These are phyloP conservation scores for Cornus controversa DNA, from an alignment of 148 eudicot species.

Conservation along the genomic window DNA sequence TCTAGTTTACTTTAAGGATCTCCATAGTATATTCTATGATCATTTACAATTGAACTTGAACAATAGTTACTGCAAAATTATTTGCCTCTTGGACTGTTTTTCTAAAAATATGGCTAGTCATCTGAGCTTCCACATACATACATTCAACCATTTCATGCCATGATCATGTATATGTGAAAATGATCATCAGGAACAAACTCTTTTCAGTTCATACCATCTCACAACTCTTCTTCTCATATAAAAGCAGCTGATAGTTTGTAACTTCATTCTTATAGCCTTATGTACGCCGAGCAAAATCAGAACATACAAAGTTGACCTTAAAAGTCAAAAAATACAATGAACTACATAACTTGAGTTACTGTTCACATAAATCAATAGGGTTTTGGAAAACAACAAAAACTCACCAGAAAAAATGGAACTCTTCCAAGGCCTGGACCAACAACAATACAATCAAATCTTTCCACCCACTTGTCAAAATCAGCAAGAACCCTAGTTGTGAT, in stretches of 20 bases:
- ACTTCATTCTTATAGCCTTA: background rate
- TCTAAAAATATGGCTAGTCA: background rate
- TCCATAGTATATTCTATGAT: background rate
- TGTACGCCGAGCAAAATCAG: background rate
- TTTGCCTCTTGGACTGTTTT: background rate
- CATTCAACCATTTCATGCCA: no score
- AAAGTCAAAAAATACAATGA: background rate
- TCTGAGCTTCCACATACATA: background rate
- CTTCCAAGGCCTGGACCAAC: slow-evolving; percentile 99
- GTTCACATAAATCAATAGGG: background rate
- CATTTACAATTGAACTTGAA: background rate
- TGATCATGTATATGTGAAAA: no score
- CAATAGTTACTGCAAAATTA: background rate
- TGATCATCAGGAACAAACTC: no score
- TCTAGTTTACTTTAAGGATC: background rate
- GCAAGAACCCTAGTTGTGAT: slow-evolving; percentile 54
- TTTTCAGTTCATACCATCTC: no score
- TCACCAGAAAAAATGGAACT: slow-evolving; percentile 91
- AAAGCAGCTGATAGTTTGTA: background rate
- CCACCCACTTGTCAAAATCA: slow-evolving; percentile 91
- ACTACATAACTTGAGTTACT: background rate
- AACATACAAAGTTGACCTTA: no score
- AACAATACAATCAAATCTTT: slow-evolving; percentile 95
- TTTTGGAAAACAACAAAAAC: slow-evolving; percentile 15
- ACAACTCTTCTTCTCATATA: no score